phyloP scores from a whole-genome alignment of 768 basidiomycete genomes.

The Mycena filopes region DNA sequence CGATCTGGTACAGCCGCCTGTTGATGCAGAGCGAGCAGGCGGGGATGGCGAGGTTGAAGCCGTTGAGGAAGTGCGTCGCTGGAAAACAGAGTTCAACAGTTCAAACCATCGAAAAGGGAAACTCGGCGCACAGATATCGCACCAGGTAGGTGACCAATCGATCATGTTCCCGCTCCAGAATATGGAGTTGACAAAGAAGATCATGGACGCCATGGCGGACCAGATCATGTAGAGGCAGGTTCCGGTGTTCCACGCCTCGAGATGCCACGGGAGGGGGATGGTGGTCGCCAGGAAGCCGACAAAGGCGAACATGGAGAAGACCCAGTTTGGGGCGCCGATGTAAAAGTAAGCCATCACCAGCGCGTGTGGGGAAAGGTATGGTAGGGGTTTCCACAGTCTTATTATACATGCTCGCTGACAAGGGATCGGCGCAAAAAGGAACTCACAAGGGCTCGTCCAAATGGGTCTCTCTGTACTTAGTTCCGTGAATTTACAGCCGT shows the following conservation, averaged over 20 bases:
- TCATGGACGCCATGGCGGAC: slow-evolving; percentile 68
- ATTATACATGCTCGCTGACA: no score
- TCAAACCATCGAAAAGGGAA: not conserved
- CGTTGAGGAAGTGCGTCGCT: slow-evolving; percentile 60
- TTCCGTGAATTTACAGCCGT: no score
- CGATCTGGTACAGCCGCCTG: slow-evolving; percentile 73
- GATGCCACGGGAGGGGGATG: slow-evolving; percentile 76
- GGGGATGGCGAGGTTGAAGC: slow-evolving; percentile 58
- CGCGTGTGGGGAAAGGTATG: no score
- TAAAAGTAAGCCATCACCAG: slow-evolving; percentile 30
- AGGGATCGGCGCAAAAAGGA: no score
- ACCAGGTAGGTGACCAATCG: slow-evolving; percentile 70
- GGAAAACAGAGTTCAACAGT: not conserved
- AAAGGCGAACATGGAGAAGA: slow-evolving; percentile 64
- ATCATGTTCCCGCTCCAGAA: slow-evolving; percentile 73
- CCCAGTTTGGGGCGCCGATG: slow-evolving; percentile 48
- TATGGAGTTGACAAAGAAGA: slow-evolving; percentile 71
- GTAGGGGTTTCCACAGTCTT: no score
- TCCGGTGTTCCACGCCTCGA: slow-evolving; percentile 71
- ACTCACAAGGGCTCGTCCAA: no score
- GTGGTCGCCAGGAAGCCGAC: slow-evolving; percentile 63
- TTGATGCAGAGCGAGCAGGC: slow-evolving; percentile 68
- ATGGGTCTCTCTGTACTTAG: no score
- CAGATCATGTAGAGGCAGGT: slow-evolving; percentile 80
- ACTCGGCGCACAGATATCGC: slow-evolving; percentile 61